These are phyloP conservation scores for Pholiota microspora DNA, from an alignment of 768 basidiomycete species.

Conservation along the genomic window DNA sequence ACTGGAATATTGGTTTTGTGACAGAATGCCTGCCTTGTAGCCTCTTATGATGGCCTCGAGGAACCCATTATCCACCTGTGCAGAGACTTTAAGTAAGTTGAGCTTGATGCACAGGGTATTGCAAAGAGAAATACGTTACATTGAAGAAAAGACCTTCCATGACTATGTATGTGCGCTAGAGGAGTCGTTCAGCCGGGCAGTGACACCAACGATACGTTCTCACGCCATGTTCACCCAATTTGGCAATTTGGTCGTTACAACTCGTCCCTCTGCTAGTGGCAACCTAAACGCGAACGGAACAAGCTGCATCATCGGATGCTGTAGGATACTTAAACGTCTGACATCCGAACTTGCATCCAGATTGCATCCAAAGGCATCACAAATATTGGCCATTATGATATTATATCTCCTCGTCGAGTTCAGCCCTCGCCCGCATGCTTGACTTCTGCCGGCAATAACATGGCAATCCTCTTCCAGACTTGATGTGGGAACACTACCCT, in stretches of 20 bases:
- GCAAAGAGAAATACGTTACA: constrained; percentile 37
- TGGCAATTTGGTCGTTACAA: no score
- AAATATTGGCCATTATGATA: background rate
- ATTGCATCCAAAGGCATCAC: background rate
- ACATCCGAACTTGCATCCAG: background rate
- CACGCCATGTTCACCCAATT: background rate
- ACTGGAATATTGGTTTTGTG: constrained; percentile 87
- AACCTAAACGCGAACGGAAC: background rate
- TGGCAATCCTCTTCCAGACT: background rate
- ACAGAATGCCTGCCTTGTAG: constrained; percentile 91
- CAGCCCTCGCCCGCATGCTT: background rate
- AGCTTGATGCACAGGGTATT: constrained; percentile 13
- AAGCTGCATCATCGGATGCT: background rate
- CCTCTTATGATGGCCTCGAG: constrained; percentile 85
- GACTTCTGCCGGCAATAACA: background rate
- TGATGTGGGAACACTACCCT: background rate
- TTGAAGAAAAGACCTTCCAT: constrained; percentile 94
- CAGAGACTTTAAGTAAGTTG: constrained; percentile 23
- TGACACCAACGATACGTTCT: background rate
- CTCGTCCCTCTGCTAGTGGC: no score
- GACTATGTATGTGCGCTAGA: background rate
- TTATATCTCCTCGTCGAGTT: background rate
- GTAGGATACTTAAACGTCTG: background rate
- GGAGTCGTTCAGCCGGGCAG: background rate
- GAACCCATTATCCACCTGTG: constrained; percentile 70